A percentile compares a stretch with the other conserved stretches of the same genome.
phyloP scores from a whole-genome alignment of 805 yeast species.

The Zygosaccharomyces kombuchaensis region DNA sequence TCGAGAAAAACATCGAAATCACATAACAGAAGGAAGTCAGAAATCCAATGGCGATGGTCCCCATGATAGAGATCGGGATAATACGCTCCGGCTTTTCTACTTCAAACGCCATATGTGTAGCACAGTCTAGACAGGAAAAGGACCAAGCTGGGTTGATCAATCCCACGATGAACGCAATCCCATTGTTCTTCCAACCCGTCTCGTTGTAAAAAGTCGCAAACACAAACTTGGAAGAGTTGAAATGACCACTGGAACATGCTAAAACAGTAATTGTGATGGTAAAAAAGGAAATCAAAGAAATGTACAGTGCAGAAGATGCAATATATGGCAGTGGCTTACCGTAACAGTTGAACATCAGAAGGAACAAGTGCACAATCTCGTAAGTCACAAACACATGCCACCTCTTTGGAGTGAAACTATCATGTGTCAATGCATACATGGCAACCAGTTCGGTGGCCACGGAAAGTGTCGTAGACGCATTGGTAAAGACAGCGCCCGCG shows the following conservation, averaged over 20 bases:
- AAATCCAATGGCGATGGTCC: constrained; percentile 65
- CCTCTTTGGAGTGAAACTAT: constrained; percentile 38
- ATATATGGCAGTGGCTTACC: constrained; percentile 51
- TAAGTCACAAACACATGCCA: constrained; percentile 58
- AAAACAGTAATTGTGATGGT: constrained; percentile 55
- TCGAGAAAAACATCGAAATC: constrained; percentile 58
- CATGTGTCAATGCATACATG: constrained; percentile 39
- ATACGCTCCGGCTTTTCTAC: constrained; percentile 53
- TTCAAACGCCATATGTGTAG: constrained; percentile 72
- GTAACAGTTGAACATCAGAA: constrained; percentile 51
- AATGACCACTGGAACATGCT: constrained; percentile 53
- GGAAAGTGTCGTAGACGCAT: constrained; percentile 57
- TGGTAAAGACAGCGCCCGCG: constrained; percentile 60
- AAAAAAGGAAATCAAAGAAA: constrained; percentile 50
- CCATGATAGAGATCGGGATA: constrained; percentile 63
- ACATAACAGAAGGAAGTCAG: constrained; percentile 54
- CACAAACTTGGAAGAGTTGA: constrained; percentile 51
- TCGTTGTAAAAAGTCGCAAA: constrained; percentile 53
- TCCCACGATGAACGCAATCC: constrained; percentile 63
- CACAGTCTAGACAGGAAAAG: constrained; percentile 64
- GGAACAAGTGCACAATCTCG: constrained; percentile 44
- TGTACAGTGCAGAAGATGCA: constrained; percentile 49
- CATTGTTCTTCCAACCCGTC: constrained; percentile 59
- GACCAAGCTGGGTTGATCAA: constrained; percentile 70
- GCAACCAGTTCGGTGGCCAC: constrained; percentile 54